phyloP scores from a whole-genome alignment of 352 stramenopile species.

The Saprolegnia parasitica region DNA sequence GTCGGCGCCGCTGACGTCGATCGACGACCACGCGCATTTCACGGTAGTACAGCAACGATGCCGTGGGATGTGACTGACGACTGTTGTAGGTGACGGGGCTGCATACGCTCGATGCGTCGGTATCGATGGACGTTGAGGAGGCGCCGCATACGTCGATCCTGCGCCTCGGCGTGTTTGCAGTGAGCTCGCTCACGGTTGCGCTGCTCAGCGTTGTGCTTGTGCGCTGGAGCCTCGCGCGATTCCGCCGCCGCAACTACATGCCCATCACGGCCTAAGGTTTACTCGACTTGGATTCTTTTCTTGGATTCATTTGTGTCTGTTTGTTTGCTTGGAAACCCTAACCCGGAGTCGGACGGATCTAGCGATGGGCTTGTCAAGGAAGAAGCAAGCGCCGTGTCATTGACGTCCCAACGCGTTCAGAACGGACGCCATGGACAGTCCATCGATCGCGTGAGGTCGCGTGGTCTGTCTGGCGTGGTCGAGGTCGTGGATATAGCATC shows the following conservation, averaged over 20 bases:
- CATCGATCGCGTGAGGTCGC: no score
- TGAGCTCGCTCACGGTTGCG: neutral
- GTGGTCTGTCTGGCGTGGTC: no score
- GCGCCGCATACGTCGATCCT: neutral
- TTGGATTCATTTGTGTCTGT: no score
- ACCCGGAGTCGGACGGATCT: no score
- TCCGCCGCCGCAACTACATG: constrained; percentile 6
- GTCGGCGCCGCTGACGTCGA: neutral
- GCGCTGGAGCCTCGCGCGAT: neutral
- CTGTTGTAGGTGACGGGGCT: neutral
- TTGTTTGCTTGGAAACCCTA: no score
- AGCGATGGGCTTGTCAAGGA: no score
- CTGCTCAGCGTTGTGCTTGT: neutral
- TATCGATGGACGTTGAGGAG: neutral
- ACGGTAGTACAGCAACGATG: neutral
- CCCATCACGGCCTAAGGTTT: neutral
- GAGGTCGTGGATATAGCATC: no score
- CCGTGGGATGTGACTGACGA: neutral
- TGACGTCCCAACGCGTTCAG: no score
- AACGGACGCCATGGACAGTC: no score
- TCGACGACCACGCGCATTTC: neutral
- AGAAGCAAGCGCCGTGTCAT: no score
- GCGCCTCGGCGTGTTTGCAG: neutral
- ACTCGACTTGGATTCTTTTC: neutral
- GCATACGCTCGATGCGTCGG: neutral